phyloP scores from a whole-genome alignment of 2,329 filamentous ascomycete species.

The Fonsecaea nubica region DNA sequence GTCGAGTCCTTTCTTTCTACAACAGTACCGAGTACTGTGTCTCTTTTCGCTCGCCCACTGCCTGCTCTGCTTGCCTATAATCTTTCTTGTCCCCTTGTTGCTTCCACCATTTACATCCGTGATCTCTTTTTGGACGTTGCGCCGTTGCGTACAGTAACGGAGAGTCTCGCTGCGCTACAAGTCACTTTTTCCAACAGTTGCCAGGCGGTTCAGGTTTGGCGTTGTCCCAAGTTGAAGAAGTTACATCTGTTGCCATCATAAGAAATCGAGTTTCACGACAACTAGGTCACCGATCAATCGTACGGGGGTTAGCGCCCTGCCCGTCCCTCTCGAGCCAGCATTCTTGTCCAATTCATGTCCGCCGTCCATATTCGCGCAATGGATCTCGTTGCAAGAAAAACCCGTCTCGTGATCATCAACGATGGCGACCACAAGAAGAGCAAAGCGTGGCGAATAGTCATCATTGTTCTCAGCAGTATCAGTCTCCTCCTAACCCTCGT shows the following conservation, averaged over 20 bases:
- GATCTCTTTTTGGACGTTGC: neutral
- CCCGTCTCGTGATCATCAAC: neutral
- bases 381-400: neutral
- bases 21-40: neutral
- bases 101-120: too few species aligned
- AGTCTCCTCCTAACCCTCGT: neutral
- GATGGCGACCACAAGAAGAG: neutral
- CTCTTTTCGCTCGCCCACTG: neutral
- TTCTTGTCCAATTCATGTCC: neutral
- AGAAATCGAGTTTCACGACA: neutral
- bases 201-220: neutral
- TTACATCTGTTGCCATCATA: neutral
- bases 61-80: neutral
- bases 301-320: neutral
- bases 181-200: neutral
- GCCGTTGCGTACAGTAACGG: neutral
- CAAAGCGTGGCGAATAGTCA: neutral
- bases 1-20: neutral
- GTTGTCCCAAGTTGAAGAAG: neutral
- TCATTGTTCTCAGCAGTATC: neutral
- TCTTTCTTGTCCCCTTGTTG: neutral
- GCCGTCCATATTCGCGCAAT: neutral
- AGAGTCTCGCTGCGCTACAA: neutral
- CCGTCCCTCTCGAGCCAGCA: neutral
- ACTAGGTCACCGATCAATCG: neutral